Base-by-base conservation (phyloP, 176 grass and related monocot species). In the Cenchrus americanus region DNA sequence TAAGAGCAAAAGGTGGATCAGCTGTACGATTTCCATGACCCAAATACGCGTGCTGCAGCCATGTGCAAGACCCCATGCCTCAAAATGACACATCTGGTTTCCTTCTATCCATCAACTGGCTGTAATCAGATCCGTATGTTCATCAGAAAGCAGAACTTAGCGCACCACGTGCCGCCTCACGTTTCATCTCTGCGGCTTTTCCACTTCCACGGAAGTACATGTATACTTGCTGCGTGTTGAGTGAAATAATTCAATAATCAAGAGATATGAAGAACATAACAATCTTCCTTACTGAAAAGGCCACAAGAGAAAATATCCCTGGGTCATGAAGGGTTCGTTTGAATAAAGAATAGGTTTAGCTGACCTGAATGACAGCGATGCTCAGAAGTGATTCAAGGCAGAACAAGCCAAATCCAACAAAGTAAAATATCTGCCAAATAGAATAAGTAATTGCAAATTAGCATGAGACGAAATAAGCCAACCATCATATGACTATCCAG, bases 161-260 rank as follows among this genome's bases (percentile, higher is more conserved):
- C 59, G 96, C 91, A 62, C 93, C 64, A 6, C 87, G 91, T 6
- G 96, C 93, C 19, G 87, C 93, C 80, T 99, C 89, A 19, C 42
- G 91, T 69, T 89, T 91, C 93, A 94, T 83, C 69, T 96, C 85
- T 37, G 93, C 81, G 6, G 89, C 93, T 88, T 94, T 94, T 62
- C 96, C 91, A 84, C 91, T 94, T 82, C 96, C 96, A 90, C 91
- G 88, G 87, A 96, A 96, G 82, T 99, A 96, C 93, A 94, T 92
- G 89, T 94, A 96, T 76, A 94, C 91, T 99, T 99, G 93, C 96
- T 99, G 87, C 77, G 60, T 30, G 22, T 73, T 26, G 41, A 67
- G 60, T 61, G 19, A 83, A 47, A 37, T 8, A 82, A 71, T 23
- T 58, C 15, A 32, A 37, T 65, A 37, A 12, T 79, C 79, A 73